A percentile compares a stretch with the other conserved stretches of the same genome.
Evolutionary conservation across 306 rosid species (phyloP).

Genomic region (Citrullus mucosospermus): DNA sequence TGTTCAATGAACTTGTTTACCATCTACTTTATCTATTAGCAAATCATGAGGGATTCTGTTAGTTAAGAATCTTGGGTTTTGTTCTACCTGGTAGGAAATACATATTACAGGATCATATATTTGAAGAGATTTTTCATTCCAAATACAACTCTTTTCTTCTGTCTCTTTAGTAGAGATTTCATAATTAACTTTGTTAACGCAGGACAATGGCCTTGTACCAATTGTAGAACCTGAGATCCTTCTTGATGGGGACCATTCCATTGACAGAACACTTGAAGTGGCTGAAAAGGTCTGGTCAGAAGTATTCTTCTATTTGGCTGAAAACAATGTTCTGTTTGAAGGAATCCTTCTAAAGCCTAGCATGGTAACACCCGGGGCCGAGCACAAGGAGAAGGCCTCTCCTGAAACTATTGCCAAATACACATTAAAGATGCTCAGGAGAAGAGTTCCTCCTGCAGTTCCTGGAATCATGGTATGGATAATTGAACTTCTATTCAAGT

Average conservation of each 20-base stretch:
- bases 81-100: neutral
- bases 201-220: conserved; percentile 99
- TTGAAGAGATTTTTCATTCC: neutral
- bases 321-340: conserved; percentile 85
- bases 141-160: neutral
- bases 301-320: conserved; percentile 87
- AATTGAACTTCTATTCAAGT: neutral
- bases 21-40: neutral
- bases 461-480: conserved; percentile 91
- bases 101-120: neutral
- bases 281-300: conserved; percentile 99
- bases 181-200: conserved; percentile 8
- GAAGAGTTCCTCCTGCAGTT: conserved; percentile 96
- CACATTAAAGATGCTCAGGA: conserved; percentile 69
- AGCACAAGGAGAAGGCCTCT: conserved; percentile 80
- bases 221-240: conserved; percentile 99
- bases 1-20: neutral
- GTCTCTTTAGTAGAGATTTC: neutral
- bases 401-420: conserved; percentile 75
- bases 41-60: neutral
- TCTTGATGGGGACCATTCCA: conserved; percentile 96
- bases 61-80: neutral
- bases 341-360: conserved; percentile 99
- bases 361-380: conserved; percentile 99
- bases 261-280: conserved; percentile 86